phyloP scores from a whole-genome alignment of 148 eudicot genomes.

The Vaccinium macrocarpon region DNA sequence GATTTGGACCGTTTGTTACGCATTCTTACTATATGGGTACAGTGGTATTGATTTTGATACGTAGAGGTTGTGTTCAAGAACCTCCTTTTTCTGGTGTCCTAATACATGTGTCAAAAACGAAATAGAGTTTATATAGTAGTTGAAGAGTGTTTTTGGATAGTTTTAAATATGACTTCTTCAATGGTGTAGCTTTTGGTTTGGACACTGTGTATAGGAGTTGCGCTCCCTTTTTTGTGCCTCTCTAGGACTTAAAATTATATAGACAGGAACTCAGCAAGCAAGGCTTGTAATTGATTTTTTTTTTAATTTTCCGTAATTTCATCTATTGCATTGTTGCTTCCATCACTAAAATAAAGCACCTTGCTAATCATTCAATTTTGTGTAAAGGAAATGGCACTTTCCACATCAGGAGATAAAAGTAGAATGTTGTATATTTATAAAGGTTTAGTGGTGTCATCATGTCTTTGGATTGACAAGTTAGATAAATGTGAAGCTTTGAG shows the following conservation, averaged over 20 bases:
- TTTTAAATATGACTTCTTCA: too few species aligned
- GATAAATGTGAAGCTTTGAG: neutral
- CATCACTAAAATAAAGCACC: neutral
- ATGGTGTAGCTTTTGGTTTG: too few species aligned
- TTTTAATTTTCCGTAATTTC: neutral
- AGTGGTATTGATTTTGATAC: too few species aligned
- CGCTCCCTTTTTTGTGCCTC: neutral
- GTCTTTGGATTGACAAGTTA: neutral
- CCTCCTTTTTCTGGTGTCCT: too few species aligned
- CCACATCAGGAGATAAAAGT: neutral
- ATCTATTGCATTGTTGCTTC: slow-evolving; percentile 9
- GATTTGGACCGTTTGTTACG: too few species aligned
- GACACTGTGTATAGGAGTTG: neutral
- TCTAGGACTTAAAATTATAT: neutral
- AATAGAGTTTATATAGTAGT: too few species aligned
- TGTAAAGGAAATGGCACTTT: neutral
- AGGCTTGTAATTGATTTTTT: neutral
- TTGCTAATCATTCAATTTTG: neutral
- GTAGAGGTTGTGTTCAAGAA: too few species aligned
- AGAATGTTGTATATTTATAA: neutral
- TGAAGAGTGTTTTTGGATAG: too few species aligned
- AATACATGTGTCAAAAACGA: too few species aligned
- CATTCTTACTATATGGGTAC: too few species aligned
- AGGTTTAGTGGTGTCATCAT: neutral
- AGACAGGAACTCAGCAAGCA: neutral